Evolutionary conservation across 257 asterid species (phyloP), one percentile per base, ranked within the genome.

Genomic region (Penstemon newberryi): DNA sequence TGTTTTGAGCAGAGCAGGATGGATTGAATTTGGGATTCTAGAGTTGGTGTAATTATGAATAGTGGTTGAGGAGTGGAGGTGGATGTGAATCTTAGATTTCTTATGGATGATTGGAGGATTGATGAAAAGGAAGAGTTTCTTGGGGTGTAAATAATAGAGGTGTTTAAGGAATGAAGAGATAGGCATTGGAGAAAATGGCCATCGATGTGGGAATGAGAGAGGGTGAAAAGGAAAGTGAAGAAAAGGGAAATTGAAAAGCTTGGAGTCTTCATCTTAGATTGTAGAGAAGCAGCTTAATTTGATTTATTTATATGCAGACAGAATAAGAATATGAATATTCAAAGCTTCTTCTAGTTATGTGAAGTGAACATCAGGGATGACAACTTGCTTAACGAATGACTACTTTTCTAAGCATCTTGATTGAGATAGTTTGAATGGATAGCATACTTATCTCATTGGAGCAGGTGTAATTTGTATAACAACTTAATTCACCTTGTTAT

Each of bases 11-110:
- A 77, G 15, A 7, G 13, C 18, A 77, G 36, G 11, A 59, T 43
- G 0, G 60, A 12, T 8, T 15, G 72, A 39, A 77, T 72, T 49
- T 77, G 63, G 59, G 71, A 67, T 41, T 77, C 81, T 10, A 47
- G 64, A 0, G 3, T 12, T 0, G 81, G 77, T 0, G 77, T 61
- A 8, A 77, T 19, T 7, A 77, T 60, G 52, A 72, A n/a, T 5
- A 40, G 44, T 11, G 81, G 81, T 9, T 15, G 62, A 0, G 42
- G 68, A 1, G 54, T 38, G 25, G 64, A 62, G 6, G 62, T 10
- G 2, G 78, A 45, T 2, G n/a, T 38, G 56, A 65, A 60, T 37
- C 81, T 67, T 8, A 19, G 64, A 54, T 75, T 76, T 49, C 11
- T 46, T 37, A 66, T 66, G 7, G 62, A 66, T 25, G 70, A 36